Percentiles rank a stretch among this genome's conserved stretches.
Evolutionary conservation across 805 yeast species (phyloP).

Genomic region (Yarrowia sp.): DNA sequence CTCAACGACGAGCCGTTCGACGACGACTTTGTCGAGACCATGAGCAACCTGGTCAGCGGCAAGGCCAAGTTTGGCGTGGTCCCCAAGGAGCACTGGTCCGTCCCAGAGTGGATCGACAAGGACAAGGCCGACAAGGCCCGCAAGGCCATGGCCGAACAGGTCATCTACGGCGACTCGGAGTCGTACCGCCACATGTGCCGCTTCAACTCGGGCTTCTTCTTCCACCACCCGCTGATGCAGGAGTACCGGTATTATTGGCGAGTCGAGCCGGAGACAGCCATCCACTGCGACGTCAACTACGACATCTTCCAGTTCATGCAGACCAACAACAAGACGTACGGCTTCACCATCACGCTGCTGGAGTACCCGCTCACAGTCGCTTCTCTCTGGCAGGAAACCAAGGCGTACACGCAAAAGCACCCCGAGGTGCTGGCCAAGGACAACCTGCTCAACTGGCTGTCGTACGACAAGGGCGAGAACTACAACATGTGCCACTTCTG

Average conservation of each 20-base stretch:
- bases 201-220: slow-evolving; percentile 73
- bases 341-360: slow-evolving; percentile 63
- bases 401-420: slow-evolving; percentile 45
- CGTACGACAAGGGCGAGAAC: slow-evolving; percentile 59
- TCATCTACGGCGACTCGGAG: slow-evolving; percentile 58
- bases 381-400: slow-evolving; percentile 59
- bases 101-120: slow-evolving; percentile 64
- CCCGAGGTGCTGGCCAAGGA: slow-evolving; percentile 55
- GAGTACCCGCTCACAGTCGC: slow-evolving; percentile 64
- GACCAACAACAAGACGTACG: slow-evolving; percentile 55
- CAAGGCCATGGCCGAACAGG: slow-evolving; percentile 45
- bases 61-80: slow-evolving; percentile 60
- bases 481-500: slow-evolving; percentile 81
- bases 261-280: slow-evolving; percentile 65
- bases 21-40: slow-evolving; percentile 51
- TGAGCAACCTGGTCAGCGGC: slow-evolving; percentile 57
- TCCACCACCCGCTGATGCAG: slow-evolving; percentile 54
- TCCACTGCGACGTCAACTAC: slow-evolving; percentile 58
- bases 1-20: slow-evolving; percentile 66
- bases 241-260: slow-evolving; percentile 74
- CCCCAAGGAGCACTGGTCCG: slow-evolving; percentile 62
- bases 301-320: slow-evolving; percentile 64
- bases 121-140: slow-evolving; percentile 49
- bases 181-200: slow-evolving; percentile 80
- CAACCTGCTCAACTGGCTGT: slow-evolving; percentile 59